phyloP scores from a whole-genome alignment of 352 stramenopile genomes.

The Albugo candida region DNA sequence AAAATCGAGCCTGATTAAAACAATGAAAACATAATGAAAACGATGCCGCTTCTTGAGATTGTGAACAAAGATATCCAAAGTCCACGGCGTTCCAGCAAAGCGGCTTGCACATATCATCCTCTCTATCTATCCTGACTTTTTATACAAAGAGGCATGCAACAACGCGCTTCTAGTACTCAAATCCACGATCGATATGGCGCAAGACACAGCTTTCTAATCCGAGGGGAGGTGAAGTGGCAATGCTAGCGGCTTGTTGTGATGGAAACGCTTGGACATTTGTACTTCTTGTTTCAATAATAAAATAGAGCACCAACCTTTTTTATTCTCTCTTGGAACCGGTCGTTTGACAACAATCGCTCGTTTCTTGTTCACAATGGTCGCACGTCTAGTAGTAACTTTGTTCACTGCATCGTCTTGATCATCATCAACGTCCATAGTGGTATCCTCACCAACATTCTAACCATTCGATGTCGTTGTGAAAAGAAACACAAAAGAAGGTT shows the following conservation, averaged over 20 bases:
- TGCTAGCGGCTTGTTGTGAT: too few species aligned
- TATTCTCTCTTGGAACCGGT: too few species aligned
- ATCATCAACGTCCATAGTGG: too few species aligned
- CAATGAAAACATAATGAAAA: neutral
- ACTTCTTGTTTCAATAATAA: too few species aligned
- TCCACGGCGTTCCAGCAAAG: neutral
- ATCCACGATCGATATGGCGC: too few species aligned
- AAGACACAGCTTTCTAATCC: too few species aligned
- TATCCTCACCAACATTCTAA: neutral
- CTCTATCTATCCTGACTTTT: neutral
- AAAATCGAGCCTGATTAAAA: slow-evolving; percentile 26
- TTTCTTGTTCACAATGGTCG: too few species aligned
- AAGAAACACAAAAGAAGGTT: neutral
- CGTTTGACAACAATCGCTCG: too few species aligned
- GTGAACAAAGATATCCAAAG: neutral
- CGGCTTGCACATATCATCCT: neutral
- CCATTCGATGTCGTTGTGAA: neutral
- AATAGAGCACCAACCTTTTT: too few species aligned
- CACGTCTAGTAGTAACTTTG: neutral
- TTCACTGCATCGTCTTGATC: neutral
- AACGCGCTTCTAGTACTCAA: neutral
- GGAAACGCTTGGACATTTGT: too few species aligned
- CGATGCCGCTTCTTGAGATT: neutral
- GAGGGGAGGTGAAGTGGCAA: too few species aligned
- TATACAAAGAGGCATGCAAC: neutral